Evolutionary conservation across 306 rosid genomes (phyloP), one percentile per base, ranked within the genome.

Genomic region (Quercus ilex): DNA sequence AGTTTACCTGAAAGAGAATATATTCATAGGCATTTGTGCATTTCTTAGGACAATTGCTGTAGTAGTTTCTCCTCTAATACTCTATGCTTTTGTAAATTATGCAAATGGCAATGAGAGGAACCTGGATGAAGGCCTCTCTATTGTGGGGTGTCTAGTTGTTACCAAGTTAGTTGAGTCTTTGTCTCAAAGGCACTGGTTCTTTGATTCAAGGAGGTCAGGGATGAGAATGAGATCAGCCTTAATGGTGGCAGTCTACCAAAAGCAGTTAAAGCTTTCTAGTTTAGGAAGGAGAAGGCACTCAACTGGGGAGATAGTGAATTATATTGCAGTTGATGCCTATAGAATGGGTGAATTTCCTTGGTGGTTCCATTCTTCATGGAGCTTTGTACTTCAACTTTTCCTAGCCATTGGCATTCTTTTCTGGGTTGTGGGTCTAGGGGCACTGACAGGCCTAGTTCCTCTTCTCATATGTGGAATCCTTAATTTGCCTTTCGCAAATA

Each of bases 321-420:
- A 91, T 69, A 87, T 93, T 18, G 93, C 91, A 9, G 89, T 93
- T 62, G 98, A 91, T 83, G 94, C 97, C 2, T 93, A 93, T 33
- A 78, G 93, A 74, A 88, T 93, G 97, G 97, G 95, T 12, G 97
- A 93, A 75, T 91, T 86, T 74, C 92, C 92, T 19, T 89, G 93
- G 93, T 93, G 98, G 98, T 80, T 93, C 51, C 97, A 93, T 30
- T 1, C 75, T 26, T 2, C 26, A 26, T 26, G 26, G 26, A 26
- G 26, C 26, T 26, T 26, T 26, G 26, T 26, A 26, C 26, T 26
- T 26, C 26, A 26, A 26, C 26, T 26, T 26, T 1, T 26, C 26
- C 26, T 26, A 26, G 26, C 26, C 26, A 26, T 26, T 26, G 26
- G 26, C 26, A 26, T 26, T 26, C 26, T 26, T 26, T 26, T 26